These are phyloP conservation scores for Grosmannia huntii DNA, from an alignment of 2,329 filamentous ascomycete species.

Conservation along the genomic window DNA sequence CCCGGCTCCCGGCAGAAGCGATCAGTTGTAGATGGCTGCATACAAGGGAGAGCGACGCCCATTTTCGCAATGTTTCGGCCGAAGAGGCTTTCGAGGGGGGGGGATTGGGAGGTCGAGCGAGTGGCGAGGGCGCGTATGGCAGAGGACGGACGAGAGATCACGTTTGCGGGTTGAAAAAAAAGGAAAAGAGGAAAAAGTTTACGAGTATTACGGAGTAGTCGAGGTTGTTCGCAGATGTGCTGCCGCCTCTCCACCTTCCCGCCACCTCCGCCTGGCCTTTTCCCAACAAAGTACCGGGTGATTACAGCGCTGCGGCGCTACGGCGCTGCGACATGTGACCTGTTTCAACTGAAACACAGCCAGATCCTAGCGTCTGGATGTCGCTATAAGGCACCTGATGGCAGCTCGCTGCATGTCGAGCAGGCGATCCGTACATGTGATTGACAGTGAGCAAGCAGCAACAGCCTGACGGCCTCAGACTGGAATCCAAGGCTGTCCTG, in stretches of 20 bases:
- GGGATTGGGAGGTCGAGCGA: background rate
- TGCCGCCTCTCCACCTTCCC: background rate
- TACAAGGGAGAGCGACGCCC: slow-evolving; percentile 11
- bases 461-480: too few species aligned
- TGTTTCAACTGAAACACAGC: too few species aligned
- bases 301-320: background rate
- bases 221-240: background rate
- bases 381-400: background rate
- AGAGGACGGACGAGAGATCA: background rate
- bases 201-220: background rate
- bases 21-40: background rate
- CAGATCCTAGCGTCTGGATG: background rate
- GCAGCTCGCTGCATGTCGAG: background rate
- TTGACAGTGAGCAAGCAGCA: too few species aligned
- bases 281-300: background rate
- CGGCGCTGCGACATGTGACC: background rate
- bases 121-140: background rate
- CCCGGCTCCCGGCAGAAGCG: background rate
- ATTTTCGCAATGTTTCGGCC: slow-evolving; percentile 4
- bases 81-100: background rate
- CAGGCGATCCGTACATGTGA: too few species aligned
- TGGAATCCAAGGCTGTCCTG: too few species aligned
- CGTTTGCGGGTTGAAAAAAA: background rate
- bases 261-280: background rate
- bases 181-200: background rate